Evolutionary conservation across 2,329 filamentous ascomycete genomes (phyloP), one percentile per base, ranked within the genome.

Genomic region (Fusarium verticillioides): DNA sequence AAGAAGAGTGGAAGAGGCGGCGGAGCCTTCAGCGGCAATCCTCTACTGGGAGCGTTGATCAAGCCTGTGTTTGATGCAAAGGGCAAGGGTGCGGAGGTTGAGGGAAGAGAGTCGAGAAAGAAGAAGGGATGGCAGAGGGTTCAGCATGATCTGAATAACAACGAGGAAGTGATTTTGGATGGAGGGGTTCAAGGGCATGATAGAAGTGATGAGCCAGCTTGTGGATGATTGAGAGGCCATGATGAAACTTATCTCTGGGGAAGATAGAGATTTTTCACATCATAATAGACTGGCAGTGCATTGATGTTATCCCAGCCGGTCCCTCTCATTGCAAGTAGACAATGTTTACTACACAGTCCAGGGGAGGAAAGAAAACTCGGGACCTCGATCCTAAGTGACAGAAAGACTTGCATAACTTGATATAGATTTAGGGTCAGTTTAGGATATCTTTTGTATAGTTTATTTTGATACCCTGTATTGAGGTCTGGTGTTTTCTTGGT

Each of bases 11-110:
- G 72, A 23, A 78, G 80, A 43, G 78, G 75, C n/a, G 85, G 86
- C 9, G 90, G 91, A 3, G 89, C 88, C 5, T 94, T 93, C 76
- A 92, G 90, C 74, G 87, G 84, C 63, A 95, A 94, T 71, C 93
- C 92, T 4, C 80, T 94, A 36, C 82, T 94, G 18, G 88, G 89
- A 5, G 87, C 87, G 0, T 78, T 94, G 71, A 92, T 94, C 72
- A 87, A 89, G 73, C 93, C 93, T 0, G 87, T 91, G 9, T 90
- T 82, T 60, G 83, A 89, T 62, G 81, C 82, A 21, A 88, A 88
- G 73, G 87, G 85, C 8, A 89, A 91, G 75, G 88, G 84, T 11
- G 69, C 71, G 0, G 82, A 82, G 50, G 75, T 73, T 18, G 75
- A 77, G 40, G 78, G 75, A n/a, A 82, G 87, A 23, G 82, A 87